These are phyloP conservation scores for Zopfia rhizophila DNA, from an alignment of 2,329 filamentous ascomycete species.

Conservation along the genomic window DNA sequence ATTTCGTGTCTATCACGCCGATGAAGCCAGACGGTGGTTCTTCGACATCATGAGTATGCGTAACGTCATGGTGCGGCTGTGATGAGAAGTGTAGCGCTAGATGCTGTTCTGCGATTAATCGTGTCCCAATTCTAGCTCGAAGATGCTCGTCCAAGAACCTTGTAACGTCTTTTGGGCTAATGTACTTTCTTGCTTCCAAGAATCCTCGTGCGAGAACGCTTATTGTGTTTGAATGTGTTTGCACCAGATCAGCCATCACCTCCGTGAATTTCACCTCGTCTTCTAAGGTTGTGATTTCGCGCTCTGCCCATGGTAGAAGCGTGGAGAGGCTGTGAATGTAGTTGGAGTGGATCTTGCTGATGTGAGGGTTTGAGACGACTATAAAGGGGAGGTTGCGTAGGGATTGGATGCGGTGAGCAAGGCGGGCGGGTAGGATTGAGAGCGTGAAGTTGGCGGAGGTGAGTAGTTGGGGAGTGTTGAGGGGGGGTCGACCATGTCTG, in stretches of 20 bases:
- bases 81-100: slow-evolving; percentile 84
- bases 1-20: slow-evolving; percentile 91
- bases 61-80: slow-evolving; percentile 73
- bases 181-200: slow-evolving; percentile 91
- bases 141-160: slow-evolving; percentile 93
- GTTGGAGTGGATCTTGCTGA: slow-evolving; percentile 93
- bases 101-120: slow-evolving; percentile 95
- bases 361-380: slow-evolving; percentile 96
- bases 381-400: slow-evolving; percentile 95
- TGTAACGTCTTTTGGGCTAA: slow-evolving; percentile 83
- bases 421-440: slow-evolving; percentile 86
- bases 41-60: slow-evolving; percentile 55
- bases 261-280: slow-evolving; percentile 93
- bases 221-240: slow-evolving; percentile 94
- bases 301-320: slow-evolving; percentile 82
- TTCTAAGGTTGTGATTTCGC: slow-evolving; percentile 77
- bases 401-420: slow-evolving; percentile 93
- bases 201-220: slow-evolving; percentile 92
- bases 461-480: slow-evolving; percentile 82
- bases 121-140: slow-evolving; percentile 90
- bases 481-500: slow-evolving; percentile 82
- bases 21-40: slow-evolving; percentile 72
- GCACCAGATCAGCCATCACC: slow-evolving; percentile 92
- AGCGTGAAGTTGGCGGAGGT: slow-evolving; percentile 96
- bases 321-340: slow-evolving; percentile 94